Conservation (phyloP, 2,329 filamentous ascomycete genomes). For the Balansia obtecta region DNA sequence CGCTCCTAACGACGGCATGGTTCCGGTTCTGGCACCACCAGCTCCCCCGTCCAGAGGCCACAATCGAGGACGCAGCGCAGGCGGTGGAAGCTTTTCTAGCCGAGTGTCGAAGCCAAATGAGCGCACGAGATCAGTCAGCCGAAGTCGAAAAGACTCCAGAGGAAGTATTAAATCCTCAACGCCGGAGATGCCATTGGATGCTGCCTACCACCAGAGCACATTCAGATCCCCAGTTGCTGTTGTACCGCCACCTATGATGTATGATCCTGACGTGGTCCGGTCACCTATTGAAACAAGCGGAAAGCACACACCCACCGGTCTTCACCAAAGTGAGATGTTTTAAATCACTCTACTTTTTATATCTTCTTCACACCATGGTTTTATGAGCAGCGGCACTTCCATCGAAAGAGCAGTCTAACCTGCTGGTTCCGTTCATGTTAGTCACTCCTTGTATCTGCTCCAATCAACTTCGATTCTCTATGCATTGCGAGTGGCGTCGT, state of each 20-base stretch:
- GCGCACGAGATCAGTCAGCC: slow-evolving; percentile 46
- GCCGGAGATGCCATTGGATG: slow-evolving; percentile 27
- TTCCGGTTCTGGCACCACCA: slow-evolving; percentile 33
- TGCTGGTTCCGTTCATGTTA: background rate
- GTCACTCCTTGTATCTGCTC: background rate
- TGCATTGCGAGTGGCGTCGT: background rate
- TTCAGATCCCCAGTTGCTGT: slow-evolving; percentile 17
- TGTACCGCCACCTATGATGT: slow-evolving; percentile 23
- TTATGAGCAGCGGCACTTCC: background rate
- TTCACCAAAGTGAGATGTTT: slow-evolving; percentile 44
- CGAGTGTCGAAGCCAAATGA: slow-evolving; percentile 47
- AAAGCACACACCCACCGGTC: slow-evolving; percentile 35
- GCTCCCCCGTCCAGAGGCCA: slow-evolving; percentile 34
- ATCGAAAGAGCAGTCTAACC: background rate
- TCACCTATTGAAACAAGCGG: slow-evolving; percentile 20
- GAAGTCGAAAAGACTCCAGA: slow-evolving; percentile 33
- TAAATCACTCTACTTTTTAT: slow-evolving; percentile 14
- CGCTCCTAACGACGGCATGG: slow-evolving; percentile 28
- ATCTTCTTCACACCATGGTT: background rate
- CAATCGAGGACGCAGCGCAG: slow-evolving; percentile 43
- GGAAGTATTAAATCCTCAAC: slow-evolving; percentile 15
- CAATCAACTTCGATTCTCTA: background rate
- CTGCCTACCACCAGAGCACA: slow-evolving; percentile 11
- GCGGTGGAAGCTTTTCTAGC: slow-evolving; percentile 38
- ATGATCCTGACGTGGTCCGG: slow-evolving; percentile 23